Evolutionary conservation across 768 basidiomycete species (phyloP).

Genomic region (Clavulina sp.): DNA sequence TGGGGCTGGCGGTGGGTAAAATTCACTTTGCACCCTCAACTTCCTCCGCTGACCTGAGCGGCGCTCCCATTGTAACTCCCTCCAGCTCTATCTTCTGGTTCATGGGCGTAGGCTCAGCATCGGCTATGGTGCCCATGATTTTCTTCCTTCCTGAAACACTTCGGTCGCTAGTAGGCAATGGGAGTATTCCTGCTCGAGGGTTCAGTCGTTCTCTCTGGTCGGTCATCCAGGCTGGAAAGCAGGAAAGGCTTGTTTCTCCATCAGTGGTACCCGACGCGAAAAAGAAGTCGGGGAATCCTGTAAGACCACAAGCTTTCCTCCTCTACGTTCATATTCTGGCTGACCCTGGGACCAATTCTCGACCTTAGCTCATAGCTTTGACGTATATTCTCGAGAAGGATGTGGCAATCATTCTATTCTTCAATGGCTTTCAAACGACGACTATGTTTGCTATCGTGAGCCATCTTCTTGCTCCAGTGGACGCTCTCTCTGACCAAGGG

Average conservation of each 20-base stretch:
- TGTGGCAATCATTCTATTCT: too few relatives aligned
- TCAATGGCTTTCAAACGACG: too few relatives aligned
- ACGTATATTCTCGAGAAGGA: background rate
- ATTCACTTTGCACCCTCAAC: too few relatives aligned
- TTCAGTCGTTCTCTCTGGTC: slow-evolving; percentile 15
- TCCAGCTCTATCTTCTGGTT: slow-evolving; percentile 58
- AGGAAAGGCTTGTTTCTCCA: background rate
- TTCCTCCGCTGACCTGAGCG: too few relatives aligned
- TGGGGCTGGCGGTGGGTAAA: slow-evolving; percentile 22
- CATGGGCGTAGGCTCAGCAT: slow-evolving; percentile 30
- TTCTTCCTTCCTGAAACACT: slow-evolving; percentile 32
- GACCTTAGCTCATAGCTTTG: background rate
- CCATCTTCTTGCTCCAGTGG: too few relatives aligned
- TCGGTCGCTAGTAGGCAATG: slow-evolving; percentile 27
- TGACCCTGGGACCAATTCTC: too few relatives aligned
- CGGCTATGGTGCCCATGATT: slow-evolving; percentile 31
- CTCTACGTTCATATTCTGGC: background rate
- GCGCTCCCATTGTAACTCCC: too few relatives aligned
- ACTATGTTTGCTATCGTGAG: too few relatives aligned
- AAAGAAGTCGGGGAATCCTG: background rate
- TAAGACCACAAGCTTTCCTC: background rate
- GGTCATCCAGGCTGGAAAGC: background rate
- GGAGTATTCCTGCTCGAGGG: slow-evolving; percentile 21
- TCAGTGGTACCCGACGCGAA: background rate
- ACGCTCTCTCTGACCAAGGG: too few relatives aligned